Evolutionary conservation across 2,329 filamentous ascomycete species (phyloP).

Genomic region (Colletotrichum camelliae): DNA sequence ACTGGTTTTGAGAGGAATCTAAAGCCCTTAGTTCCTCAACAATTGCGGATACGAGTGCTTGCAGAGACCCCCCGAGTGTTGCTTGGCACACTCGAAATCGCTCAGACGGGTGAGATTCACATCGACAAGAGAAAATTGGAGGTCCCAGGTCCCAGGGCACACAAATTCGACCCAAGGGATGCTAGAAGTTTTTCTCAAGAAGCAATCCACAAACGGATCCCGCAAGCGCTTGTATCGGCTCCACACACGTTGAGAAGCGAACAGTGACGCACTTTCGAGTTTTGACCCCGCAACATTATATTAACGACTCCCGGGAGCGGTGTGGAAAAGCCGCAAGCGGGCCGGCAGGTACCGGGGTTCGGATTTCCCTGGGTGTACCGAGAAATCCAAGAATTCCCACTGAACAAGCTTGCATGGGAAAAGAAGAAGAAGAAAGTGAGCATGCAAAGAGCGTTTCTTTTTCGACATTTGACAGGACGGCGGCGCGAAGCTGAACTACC

Average conservation of each 20-base stretch:
- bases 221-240: not conserved
- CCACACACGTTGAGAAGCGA: slow-evolving; percentile 6
- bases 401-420: not conserved
- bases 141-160: not conserved
- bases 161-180: not conserved
- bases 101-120: not conserved
- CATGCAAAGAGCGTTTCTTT: not conserved
- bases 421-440: not conserved
- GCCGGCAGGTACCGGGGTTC: not conserved
- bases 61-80: not conserved
- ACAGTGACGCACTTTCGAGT: not conserved
- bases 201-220: not conserved
- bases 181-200: not conserved
- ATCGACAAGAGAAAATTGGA: not conserved
- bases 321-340: not conserved
- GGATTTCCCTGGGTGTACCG: not conserved
- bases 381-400: not conserved
- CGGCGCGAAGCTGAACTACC: not conserved
- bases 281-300: not conserved
- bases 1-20: not conserved
- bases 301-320: not conserved
- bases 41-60: not conserved
- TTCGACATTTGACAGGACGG: not conserved
- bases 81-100: not conserved
- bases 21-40: not conserved